Evolutionary conservation across 768 basidiomycete species (phyloP), one percentile per base, ranked within the genome.

Genomic region (Russula sp.): DNA sequence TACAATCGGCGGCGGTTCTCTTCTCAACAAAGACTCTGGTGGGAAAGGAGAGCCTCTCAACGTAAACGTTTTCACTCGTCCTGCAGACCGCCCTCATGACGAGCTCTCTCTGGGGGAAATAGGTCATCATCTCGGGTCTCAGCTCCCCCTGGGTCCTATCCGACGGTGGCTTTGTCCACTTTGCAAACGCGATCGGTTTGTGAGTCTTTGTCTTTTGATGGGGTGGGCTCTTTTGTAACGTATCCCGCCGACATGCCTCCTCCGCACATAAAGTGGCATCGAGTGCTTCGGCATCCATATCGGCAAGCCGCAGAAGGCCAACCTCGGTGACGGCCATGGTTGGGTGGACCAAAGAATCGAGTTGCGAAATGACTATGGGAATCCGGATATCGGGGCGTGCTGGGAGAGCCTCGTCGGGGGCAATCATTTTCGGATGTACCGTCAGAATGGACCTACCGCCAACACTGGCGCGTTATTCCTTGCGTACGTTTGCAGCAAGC

Each of bases 291-390:
- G 66, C 6, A 55, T 73, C 48, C 77, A 79, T 62, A 57, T 73
- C 22, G 79, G 76, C 1, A 69, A 50, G 47, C 72, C 70, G 22
- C 77, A 72, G 70, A 69, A 70, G 1, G 81, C 79, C 6, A 76
- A 82, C 67, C 74, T 82, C 0, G 81, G 81, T 0, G 81, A 82
- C 49, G 80, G 80, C 1, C 72, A 79, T 31, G 78, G 78, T 11
- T 74, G 68, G 61, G 74, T 77, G 54, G 75, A 79, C 58, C 79
- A 81, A n/a, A 57, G 76, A 20, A 51, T 75, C 44, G 78, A 79
- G 66, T 70, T 81, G 51, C 76, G 80, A 47, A 68, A 79, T 65
- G 79, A 80, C 61, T 80, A 74, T 55, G 78, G 74, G 60, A 59
- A 60, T 44, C n/a, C 72, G 2, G 59, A 37, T 4, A 2, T 73